Base-by-base conservation (phyloP, 768 basidiomycete genomes). In the Royoungia palumana region DNA sequence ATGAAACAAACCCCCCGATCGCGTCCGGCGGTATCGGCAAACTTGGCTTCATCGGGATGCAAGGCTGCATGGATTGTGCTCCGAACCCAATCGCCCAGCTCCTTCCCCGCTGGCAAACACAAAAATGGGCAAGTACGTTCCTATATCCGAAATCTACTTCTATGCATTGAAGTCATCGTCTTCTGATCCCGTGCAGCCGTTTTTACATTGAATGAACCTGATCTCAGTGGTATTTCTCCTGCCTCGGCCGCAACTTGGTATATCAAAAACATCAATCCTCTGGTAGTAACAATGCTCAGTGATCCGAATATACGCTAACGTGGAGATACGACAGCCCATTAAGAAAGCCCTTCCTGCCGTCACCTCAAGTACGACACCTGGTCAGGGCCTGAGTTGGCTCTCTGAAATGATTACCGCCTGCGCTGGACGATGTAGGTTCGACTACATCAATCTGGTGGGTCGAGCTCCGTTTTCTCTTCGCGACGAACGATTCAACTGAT, bases 1-100 rank as follows among this genome's bases (percentile, higher is more conserved):
- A 62, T 35, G 70, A 72, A 46, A 72, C 71, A 11, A 65, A 59
- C 35, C 27, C 48, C 7, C 70, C 70, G 5, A 54, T 62, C 3
- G 69, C 70, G 24, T 61, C 61, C 12, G 69, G 68, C 35, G 71
- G 70, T 1, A 56, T 52, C 5, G 70, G 70, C 3, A 71, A 70
- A 7, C 67, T 72, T 11, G 61, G 58, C 4, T 72, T 72, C 54
- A 68, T 72, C 6, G 70, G 70, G 9, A 72, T 64, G 70, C 71
- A 72, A 45, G 68, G 65, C 9, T 72, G 69, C 47, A 38, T 57
- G 5, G 69, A 72, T 35, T 72, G 70, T 16, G 44, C 20, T 47
- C 73, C 70, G 5, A 72, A 69, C 27, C 70, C 70, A 2, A 60
- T 72, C 10, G 55, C 53, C 4, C 46, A 63, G 20, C 67, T 72